Base-by-base conservation (phyloP, 768 basidiomycete species). In the Boletus bicolor region DNA sequence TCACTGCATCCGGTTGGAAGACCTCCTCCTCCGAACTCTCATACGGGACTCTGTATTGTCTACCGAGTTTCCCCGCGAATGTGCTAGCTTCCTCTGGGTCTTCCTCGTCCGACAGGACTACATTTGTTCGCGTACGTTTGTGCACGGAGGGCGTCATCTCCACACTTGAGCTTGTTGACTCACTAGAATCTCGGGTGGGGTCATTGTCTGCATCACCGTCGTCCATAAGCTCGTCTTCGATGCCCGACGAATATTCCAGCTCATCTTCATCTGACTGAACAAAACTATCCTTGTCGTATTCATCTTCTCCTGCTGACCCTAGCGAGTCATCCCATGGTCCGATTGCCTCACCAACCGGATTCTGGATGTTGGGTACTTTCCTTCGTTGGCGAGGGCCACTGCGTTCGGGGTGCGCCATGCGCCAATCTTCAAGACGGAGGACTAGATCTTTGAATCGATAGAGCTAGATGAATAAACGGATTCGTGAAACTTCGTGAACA, bases 311-410 rank as follows among this genome's bases (percentile, higher is more conserved):
- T 4, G 61, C 61, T 2, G 61, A 58, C 8, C 58, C 58, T 2
- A 1, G 17, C 3, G 7, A 36, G 11, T 64, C 61, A 38, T 67
- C 41, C 58, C 58, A 51, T 0, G 49, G 53, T 24, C 64, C 65
- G 9, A 66, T 19, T 2, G 51, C 47, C 14, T 65, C 57, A 14
- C 64, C 57, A 6, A 51, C 49, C 0, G 57, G 64, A 42, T 64
- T 59, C 42, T 55, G 53, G 10, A 64, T 52, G 15, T 30, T 0
- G 11, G 44, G 50, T 5, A 28, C 30, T 26, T 30, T 52, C 38
- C 63, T 50, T 36, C 32, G 46, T 26, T 7, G 39, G 10, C 53
- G 52, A 9, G 59, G 56, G 2, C 49, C 6, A 1, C 46, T 15
- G n/a, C 51, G 57, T 35, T 55, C 52, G 1, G 64, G 61, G 15